phyloP scores from a whole-genome alignment of 768 basidiomycete genomes.

The Russula virescens region DNA sequence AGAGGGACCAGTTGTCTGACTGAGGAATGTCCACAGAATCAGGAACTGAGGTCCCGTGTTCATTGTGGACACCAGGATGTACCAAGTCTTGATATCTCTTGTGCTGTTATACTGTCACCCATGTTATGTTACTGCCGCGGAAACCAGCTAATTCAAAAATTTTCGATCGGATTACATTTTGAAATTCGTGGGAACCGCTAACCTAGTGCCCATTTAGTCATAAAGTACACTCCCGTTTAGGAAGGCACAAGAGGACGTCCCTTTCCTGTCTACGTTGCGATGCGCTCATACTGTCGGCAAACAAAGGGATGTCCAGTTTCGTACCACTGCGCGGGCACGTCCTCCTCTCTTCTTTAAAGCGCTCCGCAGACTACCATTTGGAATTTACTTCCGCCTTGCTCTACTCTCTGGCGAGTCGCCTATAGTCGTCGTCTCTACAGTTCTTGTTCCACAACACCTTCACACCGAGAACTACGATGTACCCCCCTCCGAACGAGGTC shows the following conservation, averaged over 20 bases:
- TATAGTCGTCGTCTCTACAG: not conserved
- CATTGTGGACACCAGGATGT: no score
- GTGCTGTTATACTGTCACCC: no score
- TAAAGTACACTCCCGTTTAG: slow-evolving; percentile 16
- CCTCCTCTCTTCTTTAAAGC: slow-evolving; percentile 6
- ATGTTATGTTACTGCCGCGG: no score
- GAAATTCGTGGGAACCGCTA: no score
- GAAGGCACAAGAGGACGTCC: slow-evolving; percentile 11
- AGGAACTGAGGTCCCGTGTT: no score
- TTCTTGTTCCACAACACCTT: not conserved
- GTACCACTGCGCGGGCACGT: not conserved
- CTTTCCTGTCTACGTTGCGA: not conserved
- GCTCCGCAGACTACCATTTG: not conserved
- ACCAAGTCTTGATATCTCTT: no score
- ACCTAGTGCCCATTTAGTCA: not conserved
- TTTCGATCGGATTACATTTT: no score
- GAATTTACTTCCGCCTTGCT: not conserved
- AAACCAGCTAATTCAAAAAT: no score
- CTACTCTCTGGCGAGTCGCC: not conserved
- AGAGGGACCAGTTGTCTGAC: no score
- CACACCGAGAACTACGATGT: not conserved
- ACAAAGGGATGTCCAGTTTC: slow-evolving; percentile 22
- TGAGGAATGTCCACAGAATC: no score
- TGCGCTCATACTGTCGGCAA: not conserved
- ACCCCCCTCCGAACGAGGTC: slow-evolving; percentile 18